These are phyloP conservation scores for Hanseniaspora hatyaiensis DNA, from an alignment of 805 yeast species.

Conservation along the genomic window DNA sequence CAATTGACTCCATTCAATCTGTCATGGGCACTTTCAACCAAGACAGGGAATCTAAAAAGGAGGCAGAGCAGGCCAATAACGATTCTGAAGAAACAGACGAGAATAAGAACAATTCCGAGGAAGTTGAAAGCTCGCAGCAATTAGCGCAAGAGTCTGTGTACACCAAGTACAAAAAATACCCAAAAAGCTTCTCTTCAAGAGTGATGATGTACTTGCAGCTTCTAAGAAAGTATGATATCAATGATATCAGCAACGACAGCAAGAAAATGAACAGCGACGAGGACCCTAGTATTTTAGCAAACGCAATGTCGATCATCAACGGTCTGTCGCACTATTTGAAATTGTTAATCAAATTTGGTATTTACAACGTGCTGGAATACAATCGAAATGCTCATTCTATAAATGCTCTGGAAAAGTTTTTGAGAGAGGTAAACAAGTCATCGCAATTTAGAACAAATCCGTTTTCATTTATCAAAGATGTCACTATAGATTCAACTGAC, in stretches of 20 bases:
- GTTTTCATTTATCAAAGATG: conserved; percentile 32
- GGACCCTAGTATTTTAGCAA: conserved; percentile 35
- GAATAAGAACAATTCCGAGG: conserved; percentile 10
- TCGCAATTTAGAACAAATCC: conserved; percentile 29
- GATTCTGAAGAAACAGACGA: conserved; percentile 16
- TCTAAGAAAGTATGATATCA: conserved; percentile 47
- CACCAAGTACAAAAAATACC: conserved; percentile 37
- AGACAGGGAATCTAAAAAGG: conserved; percentile 7
- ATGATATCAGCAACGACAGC: conserved; percentile 21
- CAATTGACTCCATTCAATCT: conserved; percentile 45
- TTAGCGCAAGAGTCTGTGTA: conserved; percentile 12
- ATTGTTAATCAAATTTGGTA: conserved; percentile 66
- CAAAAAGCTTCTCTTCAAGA: conserved; percentile 78
- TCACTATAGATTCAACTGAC: conserved; percentile 58
- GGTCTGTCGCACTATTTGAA: conserved; percentile 89
- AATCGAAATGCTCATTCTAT: conserved; percentile 49
- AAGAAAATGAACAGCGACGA: not conserved
- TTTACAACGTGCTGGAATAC: conserved; percentile 60
- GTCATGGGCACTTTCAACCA: conserved; percentile 11
- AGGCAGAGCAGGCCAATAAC: conserved; percentile 21
- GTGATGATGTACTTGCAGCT: conserved; percentile 80
- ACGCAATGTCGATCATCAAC: conserved; percentile 69
- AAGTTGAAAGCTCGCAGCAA: not conserved
- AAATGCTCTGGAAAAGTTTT: conserved; percentile 50
- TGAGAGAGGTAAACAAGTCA: conserved; percentile 42